Conservation (phyloP, 345 rosid species). For the Gossypium rotundifolium region DNA sequence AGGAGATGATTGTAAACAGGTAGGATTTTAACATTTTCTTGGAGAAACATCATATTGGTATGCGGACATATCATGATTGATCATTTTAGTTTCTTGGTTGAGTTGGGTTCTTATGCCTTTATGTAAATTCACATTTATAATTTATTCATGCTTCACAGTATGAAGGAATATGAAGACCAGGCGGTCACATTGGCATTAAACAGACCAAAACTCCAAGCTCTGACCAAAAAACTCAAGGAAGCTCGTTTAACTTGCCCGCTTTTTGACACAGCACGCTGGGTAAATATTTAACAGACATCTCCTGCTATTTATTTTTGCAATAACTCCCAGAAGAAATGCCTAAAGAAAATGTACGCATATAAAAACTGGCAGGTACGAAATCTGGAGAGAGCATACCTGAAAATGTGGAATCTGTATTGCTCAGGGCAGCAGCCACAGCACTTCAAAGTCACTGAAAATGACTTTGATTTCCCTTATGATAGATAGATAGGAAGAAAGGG, state of each 20-base stretch:
- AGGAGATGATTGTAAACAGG: constrained; percentile 95
- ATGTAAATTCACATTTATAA: background rate
- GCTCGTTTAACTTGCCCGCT: constrained; percentile 80
- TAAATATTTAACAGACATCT: constrained; percentile 14
- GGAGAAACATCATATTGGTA: background rate
- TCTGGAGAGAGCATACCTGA: constrained; percentile 80
- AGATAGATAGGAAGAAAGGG: constrained; percentile 41
- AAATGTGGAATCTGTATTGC: constrained; percentile 93
- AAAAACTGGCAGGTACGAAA: constrained; percentile 65
- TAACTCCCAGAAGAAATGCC: background rate
- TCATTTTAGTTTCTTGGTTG: background rate
- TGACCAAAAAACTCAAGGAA: constrained; percentile 57
- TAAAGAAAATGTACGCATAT: background rate
- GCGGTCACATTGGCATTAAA: constrained; percentile 75
- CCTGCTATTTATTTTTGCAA: background rate
- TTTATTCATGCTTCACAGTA: constrained; percentile 30
- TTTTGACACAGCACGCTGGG: constrained; percentile 95
- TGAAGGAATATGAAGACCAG: constrained; percentile 89
- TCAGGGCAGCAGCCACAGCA: constrained; percentile 67
- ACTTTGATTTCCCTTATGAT: constrained; percentile 63
- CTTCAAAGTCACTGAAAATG: constrained; percentile 76
- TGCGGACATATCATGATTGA: background rate
- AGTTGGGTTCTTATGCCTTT: background rate
- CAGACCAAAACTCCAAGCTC: constrained; percentile 63
- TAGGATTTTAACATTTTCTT: constrained; percentile 10